Evolutionary conservation across 345 rosid species (phyloP).

Genomic region (Arabidopsis thaliana): DNA sequence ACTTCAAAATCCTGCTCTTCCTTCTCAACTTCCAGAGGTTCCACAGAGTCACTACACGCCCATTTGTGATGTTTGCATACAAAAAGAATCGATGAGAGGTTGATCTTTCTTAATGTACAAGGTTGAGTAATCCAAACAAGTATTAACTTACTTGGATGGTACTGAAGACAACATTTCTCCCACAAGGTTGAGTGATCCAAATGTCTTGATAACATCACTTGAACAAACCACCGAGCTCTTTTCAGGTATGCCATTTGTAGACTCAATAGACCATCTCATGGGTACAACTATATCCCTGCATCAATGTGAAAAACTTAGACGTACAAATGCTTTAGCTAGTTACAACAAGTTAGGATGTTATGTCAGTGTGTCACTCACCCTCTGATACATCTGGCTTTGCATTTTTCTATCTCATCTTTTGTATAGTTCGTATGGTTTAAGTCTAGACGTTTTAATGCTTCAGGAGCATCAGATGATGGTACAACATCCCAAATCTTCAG

Average conservation of each 20-base stretch:
- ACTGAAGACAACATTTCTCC: conserved; percentile 9
- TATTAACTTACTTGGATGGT: conserved; percentile 27
- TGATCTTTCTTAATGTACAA: neutral
- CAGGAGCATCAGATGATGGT: conserved; percentile 19
- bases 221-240: conserved; percentile 3
- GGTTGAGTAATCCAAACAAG: neutral
- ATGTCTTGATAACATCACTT: neutral
- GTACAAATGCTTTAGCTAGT: neutral
- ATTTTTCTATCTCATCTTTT: conserved; percentile 8
- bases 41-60: conserved; percentile 8
- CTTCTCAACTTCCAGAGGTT: conserved; percentile 20
- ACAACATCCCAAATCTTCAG: conserved; percentile 50
- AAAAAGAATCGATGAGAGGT: conserved; percentile 6
- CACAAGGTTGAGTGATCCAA: conserved; percentile 24
- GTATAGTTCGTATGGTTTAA: conserved; percentile 9
- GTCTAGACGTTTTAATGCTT: conserved; percentile 26
- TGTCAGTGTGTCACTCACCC: conserved; percentile 31
- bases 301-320: neutral
- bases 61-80: conserved; percentile 3
- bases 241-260: conserved; percentile 5
- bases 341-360: neutral
- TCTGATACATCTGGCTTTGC: conserved; percentile 28
- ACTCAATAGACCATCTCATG: conserved; percentile 29
- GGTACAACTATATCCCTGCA: conserved; percentile 32
- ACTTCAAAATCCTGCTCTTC: conserved; percentile 27